Base-by-base conservation (phyloP, 805 yeast genomes). In the Ogataea methanolica region DNA sequence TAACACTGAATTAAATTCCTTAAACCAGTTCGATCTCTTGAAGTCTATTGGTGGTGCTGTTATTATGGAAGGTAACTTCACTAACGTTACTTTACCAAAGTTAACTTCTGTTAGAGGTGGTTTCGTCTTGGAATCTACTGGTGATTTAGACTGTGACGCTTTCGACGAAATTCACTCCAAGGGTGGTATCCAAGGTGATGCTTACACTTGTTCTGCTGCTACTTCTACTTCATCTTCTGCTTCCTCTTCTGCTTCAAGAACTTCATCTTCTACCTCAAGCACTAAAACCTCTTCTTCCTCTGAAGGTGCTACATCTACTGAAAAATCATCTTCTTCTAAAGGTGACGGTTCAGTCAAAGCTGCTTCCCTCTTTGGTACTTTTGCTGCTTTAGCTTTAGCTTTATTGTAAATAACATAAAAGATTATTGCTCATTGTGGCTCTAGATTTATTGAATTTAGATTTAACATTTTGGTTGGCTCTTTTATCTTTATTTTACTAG, bases 21-120 rank as follows among this genome's bases (percentile, higher is more conserved):
- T 92, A 65, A 74, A 75, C 49, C 92, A 89, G 66, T 88, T 94
- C 81, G 82, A 83, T 59, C 65, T 75, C 56, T 77, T 94, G 63
- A 70, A 75, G 67, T 70, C 86, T 51, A 80, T 92, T 61, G 88
- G 86, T 66, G 98, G 99, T 79, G 94, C 98, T 60, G 81, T 92
- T 57, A 76, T 75, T 66, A 71, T 92, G 56, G 71, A 69, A 56
- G 99, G 99, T 77, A 74, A 78, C 71, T 88, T 89, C 72, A 75
- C 82, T 67, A 79, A 82, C 63, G 94, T 94, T 65, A 73, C 89
- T 52, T 79, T 94, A 68, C 80, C 84, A 56, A 62, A 79, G 34
- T 81, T 94, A 68, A 74, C 70, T 60, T 79, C 85, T 63, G 96
- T 94, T 62, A 80, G 81, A 67, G 99, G 99, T 80, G 97, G 96